These are phyloP conservation scores for Pythium oligandrum DNA, from an alignment of 352 stramenopile species.

Conservation along the genomic window DNA sequence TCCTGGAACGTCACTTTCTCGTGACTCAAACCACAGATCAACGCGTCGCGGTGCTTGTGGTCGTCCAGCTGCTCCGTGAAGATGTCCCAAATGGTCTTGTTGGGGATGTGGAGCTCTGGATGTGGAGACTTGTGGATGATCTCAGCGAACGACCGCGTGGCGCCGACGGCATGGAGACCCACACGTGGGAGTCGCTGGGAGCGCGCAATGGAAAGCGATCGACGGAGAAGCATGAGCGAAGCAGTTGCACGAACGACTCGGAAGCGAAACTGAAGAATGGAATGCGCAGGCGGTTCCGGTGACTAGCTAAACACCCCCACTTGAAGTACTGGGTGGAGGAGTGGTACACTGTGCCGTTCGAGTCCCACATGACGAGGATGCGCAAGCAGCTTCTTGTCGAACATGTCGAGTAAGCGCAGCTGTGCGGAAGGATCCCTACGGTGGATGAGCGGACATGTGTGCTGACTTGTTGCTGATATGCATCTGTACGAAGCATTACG, in stretches of 20 bases:
- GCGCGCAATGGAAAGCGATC: not conserved
- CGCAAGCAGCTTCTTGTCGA: not conserved
- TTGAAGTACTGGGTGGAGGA: not conserved
- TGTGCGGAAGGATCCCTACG: no score
- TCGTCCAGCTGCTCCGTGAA: slow-evolving; percentile 27
- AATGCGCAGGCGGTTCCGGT: not conserved
- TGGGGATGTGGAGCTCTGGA: slow-evolving; percentile 34
- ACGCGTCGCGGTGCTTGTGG: slow-evolving; percentile 35
- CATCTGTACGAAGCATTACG: not conserved
- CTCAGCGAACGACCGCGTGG: not conserved
- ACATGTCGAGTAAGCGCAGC: no score
- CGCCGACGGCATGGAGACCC: not conserved
- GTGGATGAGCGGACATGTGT: no score
- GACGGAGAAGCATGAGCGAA: not conserved
- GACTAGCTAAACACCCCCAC: no score
- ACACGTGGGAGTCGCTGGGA: not conserved
- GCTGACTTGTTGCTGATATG: no score
- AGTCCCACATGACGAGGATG: not conserved
- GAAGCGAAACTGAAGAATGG: not conserved
- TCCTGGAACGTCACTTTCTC: slow-evolving; percentile 42
- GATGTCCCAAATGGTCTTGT: slow-evolving; percentile 47
- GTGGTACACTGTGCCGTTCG: not conserved
- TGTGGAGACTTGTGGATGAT: slow-evolving; percentile 44
- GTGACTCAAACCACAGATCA: slow-evolving; percentile 52
- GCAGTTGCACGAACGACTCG: not conserved